phyloP scores from a whole-genome alignment of 306 rosid genomes.

The Fagus sylvatica region DNA sequence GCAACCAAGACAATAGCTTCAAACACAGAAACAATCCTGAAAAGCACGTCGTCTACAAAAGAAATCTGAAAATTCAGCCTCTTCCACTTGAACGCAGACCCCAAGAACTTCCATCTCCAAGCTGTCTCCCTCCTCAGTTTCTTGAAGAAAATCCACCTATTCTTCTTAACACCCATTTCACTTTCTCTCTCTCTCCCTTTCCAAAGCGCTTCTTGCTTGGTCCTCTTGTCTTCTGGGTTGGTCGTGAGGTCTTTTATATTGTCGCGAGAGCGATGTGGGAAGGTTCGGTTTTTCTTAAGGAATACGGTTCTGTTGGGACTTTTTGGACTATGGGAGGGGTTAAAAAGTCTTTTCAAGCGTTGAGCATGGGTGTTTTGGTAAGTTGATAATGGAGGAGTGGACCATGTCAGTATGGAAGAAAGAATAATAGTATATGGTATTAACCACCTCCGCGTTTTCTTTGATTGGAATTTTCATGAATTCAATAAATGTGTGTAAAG shows the following conservation, averaged over 20 bases:
- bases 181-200: neutral
- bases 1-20: conserved; percentile 55
- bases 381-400: neutral
- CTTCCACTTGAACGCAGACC: conserved; percentile 54
- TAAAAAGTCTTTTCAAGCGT: neutral
- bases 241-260: neutral
- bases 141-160: conserved; percentile 41
- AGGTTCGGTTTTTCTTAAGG: conserved; percentile 12
- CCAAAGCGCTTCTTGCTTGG: neutral
- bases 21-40: conserved; percentile 54
- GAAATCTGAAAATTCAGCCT: conserved; percentile 42
- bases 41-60: conserved; percentile 48
- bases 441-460: too few species aligned
- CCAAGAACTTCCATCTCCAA: conserved; percentile 45
- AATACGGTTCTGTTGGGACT: neutral
- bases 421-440: too few species aligned
- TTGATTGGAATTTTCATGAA: neutral
- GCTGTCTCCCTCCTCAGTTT: conserved; percentile 42
- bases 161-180: conserved; percentile 39
- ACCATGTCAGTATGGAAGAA: neutral
- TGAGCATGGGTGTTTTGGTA: conserved; percentile 20
- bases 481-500: neutral
- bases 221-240: neutral
- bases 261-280: neutral
- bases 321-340: neutral